phyloP scores from a whole-genome alignment of 1,284 basidiomycete species.

The Cryptococcus sp. region DNA sequence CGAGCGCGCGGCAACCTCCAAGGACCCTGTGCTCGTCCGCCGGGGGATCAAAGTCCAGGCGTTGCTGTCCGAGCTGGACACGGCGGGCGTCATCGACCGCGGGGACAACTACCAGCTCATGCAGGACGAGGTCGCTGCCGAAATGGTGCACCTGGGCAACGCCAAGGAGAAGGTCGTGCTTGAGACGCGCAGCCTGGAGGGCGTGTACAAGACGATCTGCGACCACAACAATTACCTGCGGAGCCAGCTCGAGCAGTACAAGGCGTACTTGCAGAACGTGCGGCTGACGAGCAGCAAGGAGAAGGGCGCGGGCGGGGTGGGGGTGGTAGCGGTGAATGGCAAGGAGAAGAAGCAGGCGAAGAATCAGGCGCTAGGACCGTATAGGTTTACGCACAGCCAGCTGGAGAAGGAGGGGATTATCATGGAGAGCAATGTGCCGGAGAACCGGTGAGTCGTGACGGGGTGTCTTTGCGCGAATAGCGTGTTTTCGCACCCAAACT shows the following conservation, averaged over 20 bases:
- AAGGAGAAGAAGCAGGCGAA: constrained; percentile 92
- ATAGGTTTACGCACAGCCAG: constrained; percentile 95
- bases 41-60: constrained; percentile 99
- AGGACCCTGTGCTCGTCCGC: constrained; percentile 89
- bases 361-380: constrained; percentile 85
- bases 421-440: constrained; percentile 96
- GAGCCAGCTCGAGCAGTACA: constrained; percentile 97
- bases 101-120: constrained; percentile 85
- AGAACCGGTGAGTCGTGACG: constrained; percentile 70
- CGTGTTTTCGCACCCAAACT: background rate
- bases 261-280: constrained; percentile 97
- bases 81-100: constrained; percentile 79
- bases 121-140: constrained; percentile 93
- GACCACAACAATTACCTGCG: constrained; percentile 98
- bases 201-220: constrained; percentile 97
- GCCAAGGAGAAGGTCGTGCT: constrained; percentile 90
- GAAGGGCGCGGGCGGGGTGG: constrained; percentile 78
- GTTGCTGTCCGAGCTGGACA: constrained; percentile 94
- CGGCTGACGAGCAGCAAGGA: constrained; percentile 67
- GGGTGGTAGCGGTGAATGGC: constrained; percentile 91
- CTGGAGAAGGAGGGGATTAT: constrained; percentile 99
- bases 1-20: constrained; percentile 92
- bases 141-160: constrained; percentile 93
- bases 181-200: constrained; percentile 88
- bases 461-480: background rate